Evolutionary conservation across 192 early-diverging fungal species (phyloP), one percentile per base, ranked within the genome.

Genomic region (Allomyces arbusculus): DNA sequence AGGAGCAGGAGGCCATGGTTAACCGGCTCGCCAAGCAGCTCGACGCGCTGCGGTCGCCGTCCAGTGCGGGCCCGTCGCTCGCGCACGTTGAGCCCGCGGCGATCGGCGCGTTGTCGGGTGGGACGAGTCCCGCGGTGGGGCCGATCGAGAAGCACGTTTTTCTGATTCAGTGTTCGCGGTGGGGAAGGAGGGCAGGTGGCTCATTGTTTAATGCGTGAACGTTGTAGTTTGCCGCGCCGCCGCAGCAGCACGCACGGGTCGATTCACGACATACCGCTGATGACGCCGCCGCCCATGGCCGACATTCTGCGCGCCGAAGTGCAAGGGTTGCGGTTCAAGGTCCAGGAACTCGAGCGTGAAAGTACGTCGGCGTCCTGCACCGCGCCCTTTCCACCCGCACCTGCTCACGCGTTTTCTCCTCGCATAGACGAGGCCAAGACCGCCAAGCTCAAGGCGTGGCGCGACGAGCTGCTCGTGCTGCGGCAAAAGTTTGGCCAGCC

Each of bases 1-100:
- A 91, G 70, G 91, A 93, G 68, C 89, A 92, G 69, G 90, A 94
- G 74, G 89, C 88, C 64, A 85, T 93, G 66, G 90, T 95, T 63
- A 95, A 95, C 72, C 78, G 86, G 67, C 72, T 93, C 14, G 89
- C 91, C 66, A 89, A 90, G 62, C 89, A 88, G 62, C 67, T 92
- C 43, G 89, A 91, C 67, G 66, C 75, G 23, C 63, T 80, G 61
- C 68, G 73, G 23, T 44, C 66, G 14, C 67, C 68, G n/a, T 25
- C 67, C n/a, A 68, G 33, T 64, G 68, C 67, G 4, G 44, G n/a
- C 23, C 14, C 14, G 16, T 45, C 24, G 63, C 44, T 40, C 33
- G 22, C 14, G 61, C 14, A 58, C 25, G 20, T 62, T 24, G 26
- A 24, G 22, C 12, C 40, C 26, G 24, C 24, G 16, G 6, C 55